Evolutionary conservation across 352 stramenopile genomes (phyloP).

Genomic region (Globisporangium uncinulatum): DNA sequence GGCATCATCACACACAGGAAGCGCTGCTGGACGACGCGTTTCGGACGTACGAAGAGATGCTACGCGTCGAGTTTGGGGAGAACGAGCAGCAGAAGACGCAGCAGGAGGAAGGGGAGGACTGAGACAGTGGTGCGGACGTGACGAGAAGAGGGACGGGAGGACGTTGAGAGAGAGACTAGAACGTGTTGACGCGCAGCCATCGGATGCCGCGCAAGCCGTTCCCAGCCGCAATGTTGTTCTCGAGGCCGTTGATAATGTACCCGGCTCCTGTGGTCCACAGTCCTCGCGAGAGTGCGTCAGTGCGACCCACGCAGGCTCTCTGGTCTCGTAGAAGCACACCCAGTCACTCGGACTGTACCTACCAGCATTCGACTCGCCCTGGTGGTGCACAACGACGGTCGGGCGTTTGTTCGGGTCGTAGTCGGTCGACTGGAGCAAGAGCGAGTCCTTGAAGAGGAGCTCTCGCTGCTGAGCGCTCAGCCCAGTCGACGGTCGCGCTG

Average conservation of each 20-base stretch:
- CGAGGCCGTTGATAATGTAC: slow-evolving; percentile 82
- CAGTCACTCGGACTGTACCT: not conserved
- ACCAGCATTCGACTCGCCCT: slow-evolving; percentile 65
- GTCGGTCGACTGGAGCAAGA: slow-evolving; percentile 53
- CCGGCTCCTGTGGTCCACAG: slow-evolving; percentile 27
- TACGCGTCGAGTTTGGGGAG: slow-evolving; percentile 26
- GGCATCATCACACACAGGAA: slow-evolving; percentile 28
- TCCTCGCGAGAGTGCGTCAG: not conserved
- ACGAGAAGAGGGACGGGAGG: not conserved
- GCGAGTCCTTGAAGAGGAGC: slow-evolving; percentile 42
- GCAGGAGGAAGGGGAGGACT: not conserved
- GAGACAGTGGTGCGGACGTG: not conserved
- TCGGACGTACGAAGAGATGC: slow-evolving; percentile 33
- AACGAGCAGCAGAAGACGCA: slow-evolving; percentile 7
- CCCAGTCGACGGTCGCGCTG: slow-evolving; percentile 1
- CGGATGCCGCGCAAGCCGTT: slow-evolving; percentile 76
- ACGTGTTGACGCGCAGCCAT: slow-evolving; percentile 75
- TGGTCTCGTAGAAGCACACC: no score
- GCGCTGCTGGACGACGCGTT: slow-evolving; percentile 60
- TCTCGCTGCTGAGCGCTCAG: slow-evolving; percentile 28
- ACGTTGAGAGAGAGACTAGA: slow-evolving; percentile 22
- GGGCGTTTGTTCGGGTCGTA: slow-evolving; percentile 67
- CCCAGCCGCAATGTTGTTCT: slow-evolving; percentile 77
- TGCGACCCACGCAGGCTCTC: not conserved
- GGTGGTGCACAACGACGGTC: slow-evolving; percentile 70